Conservation (phyloP, 23 red algal genomes). For the Gracilaria gracilis region DNA sequence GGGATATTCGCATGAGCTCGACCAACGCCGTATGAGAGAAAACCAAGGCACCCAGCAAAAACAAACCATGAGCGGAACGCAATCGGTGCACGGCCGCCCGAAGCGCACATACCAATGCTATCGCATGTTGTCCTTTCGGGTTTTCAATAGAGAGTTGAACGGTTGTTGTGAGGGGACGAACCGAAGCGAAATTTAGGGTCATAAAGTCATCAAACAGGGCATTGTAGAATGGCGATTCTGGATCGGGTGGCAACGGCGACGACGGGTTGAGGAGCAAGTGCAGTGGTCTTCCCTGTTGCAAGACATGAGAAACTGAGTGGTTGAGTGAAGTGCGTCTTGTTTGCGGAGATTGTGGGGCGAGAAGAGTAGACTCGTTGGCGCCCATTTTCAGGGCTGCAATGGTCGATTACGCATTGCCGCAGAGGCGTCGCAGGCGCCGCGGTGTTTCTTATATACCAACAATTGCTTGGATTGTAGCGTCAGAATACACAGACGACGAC, state of each 20-base stretch:
- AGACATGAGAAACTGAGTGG: conserved; percentile 12
- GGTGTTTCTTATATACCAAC: background rate
- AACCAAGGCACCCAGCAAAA: background rate
- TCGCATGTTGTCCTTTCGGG: conserved; percentile 21
- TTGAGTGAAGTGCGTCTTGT: background rate
- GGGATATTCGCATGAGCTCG: conserved; percentile 5
- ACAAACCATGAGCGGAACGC: background rate
- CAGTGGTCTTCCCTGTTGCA: conserved; percentile 17
- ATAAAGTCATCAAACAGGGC: conserved; percentile 36
- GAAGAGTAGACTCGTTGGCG: conserved; percentile 19
- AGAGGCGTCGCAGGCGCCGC: conserved; percentile 4
- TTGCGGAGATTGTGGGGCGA: conserved; percentile 4
- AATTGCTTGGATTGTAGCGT: background rate
- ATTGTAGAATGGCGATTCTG: conserved; percentile 28
- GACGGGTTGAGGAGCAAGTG: conserved; percentile 14
- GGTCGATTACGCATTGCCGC: conserved; percentile 30
- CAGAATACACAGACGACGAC: background rate
- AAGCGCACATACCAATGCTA: conserved; percentile 8
- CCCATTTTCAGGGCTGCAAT: conserved; percentile 26
- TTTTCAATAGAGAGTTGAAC: background rate
- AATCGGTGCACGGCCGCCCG: conserved; percentile 32
- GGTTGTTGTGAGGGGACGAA: conserved; percentile 4
- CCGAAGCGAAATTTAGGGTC: background rate
- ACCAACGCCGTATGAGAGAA: conserved; percentile 17
- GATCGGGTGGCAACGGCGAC: conserved; percentile 10